phyloP scores from a whole-genome alignment of 495 filamentous ascomycete genomes.

The Penicillium coprophilum region DNA sequence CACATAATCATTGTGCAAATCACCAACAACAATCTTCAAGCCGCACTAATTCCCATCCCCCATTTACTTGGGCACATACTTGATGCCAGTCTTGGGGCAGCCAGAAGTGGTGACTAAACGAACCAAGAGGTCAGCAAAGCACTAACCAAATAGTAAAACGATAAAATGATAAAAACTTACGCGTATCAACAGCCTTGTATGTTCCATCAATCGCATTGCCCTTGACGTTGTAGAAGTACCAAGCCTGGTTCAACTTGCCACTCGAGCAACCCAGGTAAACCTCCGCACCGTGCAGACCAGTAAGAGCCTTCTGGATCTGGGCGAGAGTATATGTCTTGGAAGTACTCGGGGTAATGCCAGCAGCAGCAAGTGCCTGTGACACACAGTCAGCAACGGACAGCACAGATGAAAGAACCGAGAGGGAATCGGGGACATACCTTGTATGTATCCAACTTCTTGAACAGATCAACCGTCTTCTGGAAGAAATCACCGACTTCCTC shows the following conservation, averaged over 20 bases:
- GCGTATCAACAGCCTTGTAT: conserved; percentile 57
- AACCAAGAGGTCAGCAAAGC: conserved; percentile 1
- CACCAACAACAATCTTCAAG: background rate
- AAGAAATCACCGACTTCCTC: conserved; percentile 62
- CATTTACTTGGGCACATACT: conserved; percentile 57
- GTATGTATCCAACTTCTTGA: conserved; percentile 63
- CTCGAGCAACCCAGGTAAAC: conserved; percentile 64
- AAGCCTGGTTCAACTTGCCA: conserved; percentile 63
- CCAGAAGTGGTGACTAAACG: conserved; percentile 50
- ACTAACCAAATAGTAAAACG: background rate
- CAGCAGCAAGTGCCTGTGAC: conserved; percentile 53
- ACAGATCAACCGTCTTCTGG: conserved; percentile 56
- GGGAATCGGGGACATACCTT: conserved; percentile 34
- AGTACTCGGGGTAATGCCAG: conserved; percentile 62
- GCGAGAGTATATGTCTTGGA: conserved; percentile 59
- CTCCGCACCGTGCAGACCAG: conserved; percentile 54
- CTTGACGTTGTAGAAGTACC: conserved; percentile 75
- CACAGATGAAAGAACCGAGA: background rate
- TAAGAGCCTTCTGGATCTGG: conserved; percentile 62
- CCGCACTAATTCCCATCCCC: background rate
- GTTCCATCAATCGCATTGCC: conserved; percentile 69
- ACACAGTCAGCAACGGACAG: background rate
- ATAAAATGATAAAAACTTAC: conserved; percentile 31
- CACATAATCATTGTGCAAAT: background rate
- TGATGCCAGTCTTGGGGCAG: conserved; percentile 56